A percentile compares a stretch with the other conserved stretches of the same genome.
These are phyloP conservation scores for Fusarium sp. DNA, from an alignment of 2,329 filamentous ascomycete genomes.

Conservation along the genomic window DNA sequence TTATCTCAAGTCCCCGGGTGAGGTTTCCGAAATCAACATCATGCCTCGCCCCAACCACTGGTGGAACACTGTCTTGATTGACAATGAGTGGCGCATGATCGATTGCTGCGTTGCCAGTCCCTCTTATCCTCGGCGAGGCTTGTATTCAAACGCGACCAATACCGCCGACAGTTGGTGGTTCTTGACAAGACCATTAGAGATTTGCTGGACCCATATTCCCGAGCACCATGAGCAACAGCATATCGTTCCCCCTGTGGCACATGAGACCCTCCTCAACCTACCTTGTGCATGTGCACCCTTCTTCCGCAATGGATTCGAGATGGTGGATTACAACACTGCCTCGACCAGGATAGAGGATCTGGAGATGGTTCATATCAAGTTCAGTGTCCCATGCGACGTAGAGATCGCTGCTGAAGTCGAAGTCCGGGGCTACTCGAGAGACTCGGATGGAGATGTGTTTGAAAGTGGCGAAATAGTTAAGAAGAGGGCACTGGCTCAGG, in stretches of 20 bases:
- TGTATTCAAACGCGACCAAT: slow-evolving; percentile 80
- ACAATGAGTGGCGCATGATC: slow-evolving; percentile 96
- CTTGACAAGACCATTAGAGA: slow-evolving; percentile 85
- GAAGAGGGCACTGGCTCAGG: slow-evolving; percentile 89
- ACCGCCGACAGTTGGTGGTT: slow-evolving; percentile 93
- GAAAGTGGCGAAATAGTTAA: slow-evolving; percentile 88
- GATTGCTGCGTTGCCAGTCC: slow-evolving; percentile 93
- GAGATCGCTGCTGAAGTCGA: slow-evolving; percentile 95
- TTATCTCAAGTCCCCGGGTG: slow-evolving; percentile 91
- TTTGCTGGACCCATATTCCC: slow-evolving; percentile 96
- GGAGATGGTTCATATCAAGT: slow-evolving; percentile 90
- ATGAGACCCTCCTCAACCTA: slow-evolving; percentile 86
- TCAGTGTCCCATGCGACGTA: slow-evolving; percentile 88
- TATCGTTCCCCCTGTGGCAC: slow-evolving; percentile 86
- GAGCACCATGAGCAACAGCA: slow-evolving; percentile 90
- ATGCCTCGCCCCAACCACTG: slow-evolving; percentile 93
- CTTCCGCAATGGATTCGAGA: slow-evolving; percentile 83
- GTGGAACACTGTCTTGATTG: slow-evolving; percentile 95
- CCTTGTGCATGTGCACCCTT: slow-evolving; percentile 88
- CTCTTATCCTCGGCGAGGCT: slow-evolving; percentile 82
- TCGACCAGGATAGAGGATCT: slow-evolving; percentile 87
- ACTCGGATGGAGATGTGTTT: slow-evolving; percentile 90
- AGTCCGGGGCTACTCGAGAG: slow-evolving; percentile 80
- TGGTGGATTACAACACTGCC: slow-evolving; percentile 92
- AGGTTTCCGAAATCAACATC: slow-evolving; percentile 81